Base-by-base conservation (phyloP, 805 yeast species). In the Sugiyamaella valdiviana region DNA sequence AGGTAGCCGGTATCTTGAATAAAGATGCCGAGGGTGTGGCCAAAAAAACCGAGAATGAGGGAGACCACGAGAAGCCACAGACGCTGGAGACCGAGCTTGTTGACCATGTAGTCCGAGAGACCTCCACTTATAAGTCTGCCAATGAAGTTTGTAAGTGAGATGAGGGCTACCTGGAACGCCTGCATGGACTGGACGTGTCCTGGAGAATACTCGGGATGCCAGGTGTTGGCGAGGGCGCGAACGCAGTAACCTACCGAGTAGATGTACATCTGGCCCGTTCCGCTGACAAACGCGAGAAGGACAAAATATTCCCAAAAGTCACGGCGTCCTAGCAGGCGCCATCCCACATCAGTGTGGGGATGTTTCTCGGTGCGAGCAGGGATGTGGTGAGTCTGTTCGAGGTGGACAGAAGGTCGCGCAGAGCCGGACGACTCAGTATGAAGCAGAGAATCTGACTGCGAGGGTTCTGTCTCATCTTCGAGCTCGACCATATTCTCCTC, bases 221-320 rank as follows among this genome's bases (percentile, higher is more conserved):
- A 36, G 15, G 38, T 44, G 2, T 54, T 44, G 19, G 42, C 49
- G 29, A 79, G 65, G 0, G 83, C 77, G 44, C 71, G 67, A n/a
- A 82, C 83, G 56, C 84, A 76, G 59, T 80, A 82, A 0, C 93
- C 93, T 29, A 83, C 77, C 0, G 85, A 77, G 56, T 80, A 82
- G 36, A 84, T 84, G 59, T 81, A 85, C 74, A 81, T 76, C 57
- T 83, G 90, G 19, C 88, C 83, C 46, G 79, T 58, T 0, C 87
- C 89, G 7, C 83, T 76, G 21, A 77, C 60, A 16, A 81, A 53
- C 0, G 85, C 77, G n/a, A 80, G 66, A 9, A 77, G 63, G 1
- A 69, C 20, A 36, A 74, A 72, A 47, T 82, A 74, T 5, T 71
- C 60, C 74, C 85, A 74, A 57, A 80, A 84, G 15, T 67, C 63